Evolutionary conservation across 164 flowering plant genomes (phyloP), one percentile per base, ranked within the genome.

Genomic region (Vitis labrusca): DNA sequence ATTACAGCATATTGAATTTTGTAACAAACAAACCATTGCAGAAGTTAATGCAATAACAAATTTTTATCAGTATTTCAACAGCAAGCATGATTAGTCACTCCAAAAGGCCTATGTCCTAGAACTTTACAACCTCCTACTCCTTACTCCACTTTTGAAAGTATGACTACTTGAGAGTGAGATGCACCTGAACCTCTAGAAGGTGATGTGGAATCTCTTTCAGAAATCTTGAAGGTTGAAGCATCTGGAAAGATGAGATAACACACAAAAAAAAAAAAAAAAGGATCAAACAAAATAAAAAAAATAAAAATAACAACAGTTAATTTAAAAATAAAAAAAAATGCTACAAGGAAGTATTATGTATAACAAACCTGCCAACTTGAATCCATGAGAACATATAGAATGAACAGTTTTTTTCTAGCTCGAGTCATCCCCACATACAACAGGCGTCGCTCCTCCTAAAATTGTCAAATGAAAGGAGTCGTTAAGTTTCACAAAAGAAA

Each of bases 351-450:
- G 23, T 23, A 52, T 29, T 15, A 61, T 71, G 53, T 65, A 50
- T 59, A 32, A 48, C 76, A 64, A 53, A 91, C 96, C 93, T 92
- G 99, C 91, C 94, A 92, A 83, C 82, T 89, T 3, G 91, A 81
- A 79, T 94, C 97, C 91, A 88, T 74, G 9, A 74, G 56, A 67
- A 89, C 82, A 81, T 94, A 90, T 63, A 90, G 77, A 71, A 94
- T 83, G 78, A 79, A 85, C 68, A 94, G 90, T 66, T 88, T 92
- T 69, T 83, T 86, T 10, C 94, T 81, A 59, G 99, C 97, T 77
- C 99, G 97, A 73, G 97, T 92, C 97, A 94, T 94, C 63, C 91
- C 99, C 65, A 94, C 99, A 74, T 92, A 94, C 5, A 94, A 75
- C 9, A 94, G 74, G 14, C 99, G 91, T 4, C 97, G 76, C 74